Evolutionary conservation across 106 monocot species (phyloP).

Genomic region (Dioscorea dumetorum): DNA sequence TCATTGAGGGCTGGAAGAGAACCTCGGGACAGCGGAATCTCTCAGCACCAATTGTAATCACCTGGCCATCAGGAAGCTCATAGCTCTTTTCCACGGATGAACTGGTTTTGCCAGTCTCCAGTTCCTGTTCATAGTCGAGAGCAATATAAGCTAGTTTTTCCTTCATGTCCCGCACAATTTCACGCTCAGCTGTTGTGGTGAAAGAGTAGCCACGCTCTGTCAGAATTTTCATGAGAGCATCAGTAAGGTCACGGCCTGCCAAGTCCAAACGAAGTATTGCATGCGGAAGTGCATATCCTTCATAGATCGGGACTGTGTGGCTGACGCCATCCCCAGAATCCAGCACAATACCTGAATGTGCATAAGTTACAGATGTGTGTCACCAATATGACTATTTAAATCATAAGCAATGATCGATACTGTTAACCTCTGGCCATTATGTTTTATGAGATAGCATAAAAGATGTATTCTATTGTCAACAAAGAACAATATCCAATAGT

Average conservation of each 20-base stretch:
- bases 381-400: not conserved
- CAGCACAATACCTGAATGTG: constrained; percentile 15
- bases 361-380: too few species aligned
- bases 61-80: constrained; percentile 23
- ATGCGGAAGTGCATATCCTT: constrained; percentile 26
- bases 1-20: constrained; percentile 28
- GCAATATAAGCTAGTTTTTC: constrained; percentile 26
- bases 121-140: constrained; percentile 21
- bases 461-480: too few species aligned
- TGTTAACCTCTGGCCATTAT: too few species aligned
- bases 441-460: too few species aligned
- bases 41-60: constrained; percentile 31
- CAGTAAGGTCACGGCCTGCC: constrained; percentile 23
- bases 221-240: constrained; percentile 21
- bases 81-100: constrained; percentile 25
- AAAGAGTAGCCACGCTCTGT: constrained; percentile 26
- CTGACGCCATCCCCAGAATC: constrained; percentile 30
- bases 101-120: constrained; percentile 17
- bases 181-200: constrained; percentile 26
- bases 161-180: constrained; percentile 28
- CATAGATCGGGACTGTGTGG: constrained; percentile 26
- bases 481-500: too few species aligned
- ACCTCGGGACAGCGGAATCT: constrained; percentile 26
- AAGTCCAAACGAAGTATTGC: constrained; percentile 23
- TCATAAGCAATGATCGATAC: not conserved